These are phyloP conservation scores for Pythium graminicola DNA, from an alignment of 352 stramenopile species.

Conservation along the genomic window DNA sequence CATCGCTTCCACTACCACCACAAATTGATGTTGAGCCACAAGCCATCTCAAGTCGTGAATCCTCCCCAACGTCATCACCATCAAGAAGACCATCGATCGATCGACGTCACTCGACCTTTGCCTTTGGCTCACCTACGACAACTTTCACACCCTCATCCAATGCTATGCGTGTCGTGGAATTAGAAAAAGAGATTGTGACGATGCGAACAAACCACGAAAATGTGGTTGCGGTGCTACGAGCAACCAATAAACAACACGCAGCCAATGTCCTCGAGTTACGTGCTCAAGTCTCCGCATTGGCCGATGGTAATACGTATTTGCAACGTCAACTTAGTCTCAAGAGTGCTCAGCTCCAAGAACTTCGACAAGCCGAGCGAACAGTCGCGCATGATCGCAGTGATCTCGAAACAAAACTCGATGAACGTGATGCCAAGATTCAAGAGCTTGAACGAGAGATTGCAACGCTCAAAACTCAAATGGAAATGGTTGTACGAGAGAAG, in stretches of 20 bases:
- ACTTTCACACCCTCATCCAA: conserved; percentile 8
- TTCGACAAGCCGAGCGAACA: conserved; percentile 37
- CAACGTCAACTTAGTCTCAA: conserved; percentile 57
- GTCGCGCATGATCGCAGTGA: conserved; percentile 30
- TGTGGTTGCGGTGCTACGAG: conserved; percentile 53
- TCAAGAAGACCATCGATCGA: conserved; percentile 5
- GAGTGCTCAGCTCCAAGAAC: conserved; percentile 42
- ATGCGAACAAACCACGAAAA: conserved; percentile 68
- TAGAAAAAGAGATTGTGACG: conserved; percentile 53
- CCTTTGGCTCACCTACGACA: conserved; percentile 13
- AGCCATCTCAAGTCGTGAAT: not conserved
- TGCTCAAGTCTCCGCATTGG: conserved; percentile 51
- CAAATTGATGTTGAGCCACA: conserved; percentile 13
- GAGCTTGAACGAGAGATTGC: conserved; percentile 50
- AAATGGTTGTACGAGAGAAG: conserved; percentile 41
- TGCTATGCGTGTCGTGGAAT: conserved; percentile 33
- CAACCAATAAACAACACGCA: conserved; percentile 64
- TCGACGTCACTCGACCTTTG: conserved; percentile 21
- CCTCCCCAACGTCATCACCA: conserved; percentile 8
- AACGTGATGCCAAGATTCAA: conserved; percentile 54
- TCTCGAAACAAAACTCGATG: conserved; percentile 38
- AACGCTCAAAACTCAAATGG: conserved; percentile 36
- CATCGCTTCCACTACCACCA: conserved; percentile 4
- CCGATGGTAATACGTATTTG: conserved; percentile 51
- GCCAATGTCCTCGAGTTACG: conserved; percentile 58